Base-by-base conservation (phyloP, 768 basidiomycete species). In the Cystofilobasidium bisporidii region DNA sequence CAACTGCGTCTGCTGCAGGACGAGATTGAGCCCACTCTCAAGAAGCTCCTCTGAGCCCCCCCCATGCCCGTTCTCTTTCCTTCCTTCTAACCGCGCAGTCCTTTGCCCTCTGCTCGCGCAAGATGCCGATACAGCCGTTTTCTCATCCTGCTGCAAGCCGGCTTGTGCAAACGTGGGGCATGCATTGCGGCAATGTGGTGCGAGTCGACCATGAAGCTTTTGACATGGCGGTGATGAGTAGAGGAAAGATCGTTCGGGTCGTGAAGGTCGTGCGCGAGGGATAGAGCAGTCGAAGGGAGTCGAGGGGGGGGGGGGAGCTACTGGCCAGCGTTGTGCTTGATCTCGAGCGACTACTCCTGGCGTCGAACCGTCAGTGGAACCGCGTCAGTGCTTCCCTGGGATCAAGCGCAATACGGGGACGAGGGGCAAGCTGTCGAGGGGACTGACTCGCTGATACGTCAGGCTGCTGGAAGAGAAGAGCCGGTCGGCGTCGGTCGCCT, bases 21-120 rank as follows among this genome's bases (percentile, higher is more conserved):
- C 33, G 67, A 30, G 12, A 48, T 68, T 33, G 69, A 68, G 30
- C 55, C 64, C 36, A 61, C 33, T 26, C 61, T 72, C 41, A 41
- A 65, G 22, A 66, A 63, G 64, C 53, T 68, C 4, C 64, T 72
- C 24, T 63, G 43, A 53, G 36, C 15, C 32, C 4, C 6, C 20
- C 11, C 15, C 38, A 24, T 58, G 14, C 22, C 15, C 41, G 8
- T 17, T 4, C 41, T 3, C 41, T 4, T 43, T 14, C 41, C 41
- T n/a, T n/a, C n/a, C n/a, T n/a, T n/a, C n/a, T n/a, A n/a, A n/a
- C n/a, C n/a, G n/a, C n/a, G n/a, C n/a, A n/a, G n/a, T n/a, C n/a
- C n/a, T n/a, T n/a, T n/a, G n/a, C n/a, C n/a, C n/a, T n/a, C n/a
- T n/a, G n/a, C n/a, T n/a, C n/a, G n/a, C n/a, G n/a, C n/a, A n/a